Conservation (phyloP, 345 rosid genomes). For the Rubroshorea leprosula region DNA sequence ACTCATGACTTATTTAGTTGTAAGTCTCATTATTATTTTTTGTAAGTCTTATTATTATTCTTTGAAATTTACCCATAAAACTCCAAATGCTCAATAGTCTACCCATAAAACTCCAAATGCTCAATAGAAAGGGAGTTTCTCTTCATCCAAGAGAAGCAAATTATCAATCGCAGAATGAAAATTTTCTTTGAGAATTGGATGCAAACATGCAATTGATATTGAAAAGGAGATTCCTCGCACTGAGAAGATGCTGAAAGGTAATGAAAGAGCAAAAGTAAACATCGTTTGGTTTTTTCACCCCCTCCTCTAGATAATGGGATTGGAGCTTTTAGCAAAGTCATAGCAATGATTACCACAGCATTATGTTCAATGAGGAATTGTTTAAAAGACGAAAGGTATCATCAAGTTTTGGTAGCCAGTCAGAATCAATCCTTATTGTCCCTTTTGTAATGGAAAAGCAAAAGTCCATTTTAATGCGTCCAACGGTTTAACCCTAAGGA, state of each 20-base stretch:
- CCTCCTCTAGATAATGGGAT: background rate
- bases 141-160: too few species aligned
- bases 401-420: constrained; percentile 23
- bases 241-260: background rate
- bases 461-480: background rate
- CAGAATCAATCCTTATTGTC: constrained; percentile 4
- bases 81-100: too few species aligned
- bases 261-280: background rate
- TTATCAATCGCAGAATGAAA: too few species aligned
- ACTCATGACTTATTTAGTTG: too few species aligned
- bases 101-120: too few species aligned
- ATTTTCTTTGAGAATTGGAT: too few species aligned
- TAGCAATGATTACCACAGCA: constrained; percentile 16
- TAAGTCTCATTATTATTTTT: too few species aligned
- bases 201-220: too few species aligned
- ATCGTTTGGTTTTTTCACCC: background rate
- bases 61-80: too few species aligned
- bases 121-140: too few species aligned
- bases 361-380: constrained; percentile 6
- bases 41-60: too few species aligned
- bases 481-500: too few species aligned
- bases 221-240: background rate
- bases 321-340: constrained; percentile 14
- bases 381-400: constrained; percentile 1
- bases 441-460: background rate